A percentile compares a stretch with the other conserved stretches of the same genome.
Conservation (phyloP, 2,329 filamentous ascomycete species). For the Ophiosphaerella herpotricha region DNA sequence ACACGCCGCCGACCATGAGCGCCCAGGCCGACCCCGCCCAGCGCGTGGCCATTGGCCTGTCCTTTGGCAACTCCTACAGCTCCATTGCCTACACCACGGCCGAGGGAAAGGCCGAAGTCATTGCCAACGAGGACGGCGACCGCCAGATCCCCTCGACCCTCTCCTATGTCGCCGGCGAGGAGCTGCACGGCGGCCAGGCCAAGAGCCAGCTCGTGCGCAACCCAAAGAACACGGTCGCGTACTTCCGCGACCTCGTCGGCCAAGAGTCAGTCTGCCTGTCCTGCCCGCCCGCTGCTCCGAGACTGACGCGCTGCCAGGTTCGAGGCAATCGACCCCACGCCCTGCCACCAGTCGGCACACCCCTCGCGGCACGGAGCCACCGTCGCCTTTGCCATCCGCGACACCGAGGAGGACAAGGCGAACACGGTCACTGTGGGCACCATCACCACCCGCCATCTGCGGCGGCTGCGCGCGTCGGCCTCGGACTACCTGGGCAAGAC, state of each 20-base stretch:
- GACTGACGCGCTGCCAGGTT: conserved; percentile 58
- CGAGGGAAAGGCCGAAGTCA: conserved; percentile 95
- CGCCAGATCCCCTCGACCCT: conserved; percentile 94
- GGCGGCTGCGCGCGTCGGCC: conserved; percentile 79
- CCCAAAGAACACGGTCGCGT: conserved; percentile 88
- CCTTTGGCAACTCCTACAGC: conserved; percentile 98
- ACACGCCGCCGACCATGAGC: conserved; percentile 47
- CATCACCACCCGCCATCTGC: conserved; percentile 81
- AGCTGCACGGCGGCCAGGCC: conserved; percentile 94
- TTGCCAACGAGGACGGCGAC: conserved; percentile 99
- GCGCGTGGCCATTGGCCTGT: conserved; percentile 84
- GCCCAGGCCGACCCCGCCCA: conserved; percentile 57
- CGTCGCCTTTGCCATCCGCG: conserved; percentile 82
- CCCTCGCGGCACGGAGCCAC: conserved; percentile 73
- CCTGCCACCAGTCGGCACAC: conserved; percentile 91
- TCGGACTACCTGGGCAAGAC: conserved; percentile 90
- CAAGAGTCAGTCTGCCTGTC: conserved; percentile 69
- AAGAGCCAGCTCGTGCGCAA: conserved; percentile 94
- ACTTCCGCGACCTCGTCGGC: conserved; percentile 94
- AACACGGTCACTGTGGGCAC: conserved; percentile 79
- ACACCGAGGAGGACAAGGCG: conserved; percentile 60
- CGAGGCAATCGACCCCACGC: conserved; percentile 94
- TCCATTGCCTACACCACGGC: conserved; percentile 86
- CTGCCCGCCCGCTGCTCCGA: background rate
- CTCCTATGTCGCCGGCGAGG: conserved; percentile 93